Evolutionary conservation across 1,284 basidiomycete genomes (phyloP).

Genomic region (Irpex lacteus): DNA sequence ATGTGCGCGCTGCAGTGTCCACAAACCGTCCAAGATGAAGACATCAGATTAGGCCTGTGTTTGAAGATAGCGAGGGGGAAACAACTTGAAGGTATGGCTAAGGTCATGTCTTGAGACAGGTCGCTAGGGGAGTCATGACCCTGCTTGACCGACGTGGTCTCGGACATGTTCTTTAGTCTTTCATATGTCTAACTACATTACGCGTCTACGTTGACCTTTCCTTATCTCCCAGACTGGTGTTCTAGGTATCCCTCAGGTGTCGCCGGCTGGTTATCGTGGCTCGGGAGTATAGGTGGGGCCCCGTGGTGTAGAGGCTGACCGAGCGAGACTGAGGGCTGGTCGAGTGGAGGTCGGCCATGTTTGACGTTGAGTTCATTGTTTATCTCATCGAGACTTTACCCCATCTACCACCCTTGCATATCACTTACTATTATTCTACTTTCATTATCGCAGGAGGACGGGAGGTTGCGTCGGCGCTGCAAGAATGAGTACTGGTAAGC

Average conservation of each 20-base stretch:
- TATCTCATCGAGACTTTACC: not conserved
- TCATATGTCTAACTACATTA: not conserved
- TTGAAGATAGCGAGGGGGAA: not conserved
- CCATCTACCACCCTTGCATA: not conserved
- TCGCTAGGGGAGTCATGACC: not conserved
- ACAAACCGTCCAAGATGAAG: not conserved
- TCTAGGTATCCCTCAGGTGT: not conserved
- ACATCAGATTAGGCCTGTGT: not conserved
- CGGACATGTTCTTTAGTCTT: not conserved
- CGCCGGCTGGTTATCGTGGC: not conserved
- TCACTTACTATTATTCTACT: not conserved
- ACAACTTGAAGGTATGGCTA: not conserved
- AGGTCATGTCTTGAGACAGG: not conserved
- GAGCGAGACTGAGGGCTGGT: not conserved
- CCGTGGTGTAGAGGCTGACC: no score
- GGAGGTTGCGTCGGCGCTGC: not conserved
- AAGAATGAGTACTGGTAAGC: not conserved
- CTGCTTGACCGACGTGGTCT: not conserved
- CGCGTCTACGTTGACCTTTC: not conserved
- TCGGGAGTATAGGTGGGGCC: no score
- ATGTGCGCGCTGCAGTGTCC: not conserved
- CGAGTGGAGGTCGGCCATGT: not conserved
- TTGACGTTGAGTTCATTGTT: not conserved
- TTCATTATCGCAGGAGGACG: no score
- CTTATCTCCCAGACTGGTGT: not conserved